phyloP scores from a whole-genome alignment of 1,139 yeast genomes.

The Suhomyces chickasaworum region DNA sequence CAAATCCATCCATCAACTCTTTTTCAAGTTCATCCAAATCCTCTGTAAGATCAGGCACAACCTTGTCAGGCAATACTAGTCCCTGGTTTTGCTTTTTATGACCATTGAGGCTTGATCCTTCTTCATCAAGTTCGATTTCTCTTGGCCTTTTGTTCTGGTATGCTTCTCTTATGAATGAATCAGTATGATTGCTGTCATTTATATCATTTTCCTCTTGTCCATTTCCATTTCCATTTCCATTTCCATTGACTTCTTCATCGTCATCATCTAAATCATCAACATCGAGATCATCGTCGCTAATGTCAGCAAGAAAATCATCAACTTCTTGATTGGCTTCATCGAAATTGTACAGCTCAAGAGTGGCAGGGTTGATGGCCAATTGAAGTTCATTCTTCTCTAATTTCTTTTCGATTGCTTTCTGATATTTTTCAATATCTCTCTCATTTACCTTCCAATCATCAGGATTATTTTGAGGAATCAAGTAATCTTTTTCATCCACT shows the following conservation, averaged over 20 bases:
- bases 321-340: conserved; percentile 61
- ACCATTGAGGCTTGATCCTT: conserved; percentile 17
- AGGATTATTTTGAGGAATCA: conserved; percentile 49
- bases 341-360: conserved; percentile 48
- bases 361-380: conserved; percentile 32
- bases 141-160: conserved; percentile 30
- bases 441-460: conserved; percentile 45
- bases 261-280: conserved; percentile 43
- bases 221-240: conserved; percentile 17
- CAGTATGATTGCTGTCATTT: conserved; percentile 13
- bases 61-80: conserved; percentile 14
- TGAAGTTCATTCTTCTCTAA: conserved; percentile 19
- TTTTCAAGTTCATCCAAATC: conserved; percentile 46
- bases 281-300: conserved; percentile 52
- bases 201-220: conserved; percentile 15
- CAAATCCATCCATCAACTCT: conserved; percentile 50
- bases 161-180: conserved; percentile 37
- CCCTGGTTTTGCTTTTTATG: conserved; percentile 18
- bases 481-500: conserved; percentile 63
- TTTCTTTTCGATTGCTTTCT: conserved; percentile 33
- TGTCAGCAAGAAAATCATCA: conserved; percentile 59
- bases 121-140: conserved; percentile 20
- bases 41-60: conserved; percentile 20
- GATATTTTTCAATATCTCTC: conserved; percentile 47
- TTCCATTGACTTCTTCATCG: conserved; percentile 28